Evolutionary conservation across 169 alveolate species (phyloP).

Genomic region (Toxoplasma gondii): DNA sequence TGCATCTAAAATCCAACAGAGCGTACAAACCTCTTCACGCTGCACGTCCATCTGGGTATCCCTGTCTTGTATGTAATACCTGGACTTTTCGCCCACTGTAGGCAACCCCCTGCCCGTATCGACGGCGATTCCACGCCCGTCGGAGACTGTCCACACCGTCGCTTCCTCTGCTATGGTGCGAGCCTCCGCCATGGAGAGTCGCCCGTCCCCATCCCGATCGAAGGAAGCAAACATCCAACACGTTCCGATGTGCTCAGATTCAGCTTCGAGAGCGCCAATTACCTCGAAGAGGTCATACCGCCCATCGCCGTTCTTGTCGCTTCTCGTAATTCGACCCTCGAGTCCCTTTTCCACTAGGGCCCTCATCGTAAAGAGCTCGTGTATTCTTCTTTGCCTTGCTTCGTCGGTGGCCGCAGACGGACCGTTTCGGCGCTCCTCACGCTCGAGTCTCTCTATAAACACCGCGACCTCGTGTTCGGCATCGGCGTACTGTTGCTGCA

Average conservation of each 20-base stretch:
- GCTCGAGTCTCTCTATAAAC: not conserved
- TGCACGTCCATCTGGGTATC: not conserved
- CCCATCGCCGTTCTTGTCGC: not conserved
- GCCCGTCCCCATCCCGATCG: not conserved
- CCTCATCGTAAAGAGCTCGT: not conserved
- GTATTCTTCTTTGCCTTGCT: not conserved
- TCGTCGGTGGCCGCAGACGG: not conserved
- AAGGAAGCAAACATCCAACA: not conserved
- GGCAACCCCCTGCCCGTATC: not conserved
- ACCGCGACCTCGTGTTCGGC: not conserved
- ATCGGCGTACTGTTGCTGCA: not conserved
- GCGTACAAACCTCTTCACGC: not conserved
- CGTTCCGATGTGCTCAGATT: not conserved
- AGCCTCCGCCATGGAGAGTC: not conserved
- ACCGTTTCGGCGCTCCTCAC: not conserved
- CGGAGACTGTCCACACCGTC: not conserved
- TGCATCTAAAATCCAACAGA: constrained; percentile 10
- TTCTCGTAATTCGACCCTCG: not conserved
- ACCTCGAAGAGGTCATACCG: not conserved
- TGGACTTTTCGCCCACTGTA: not conserved
- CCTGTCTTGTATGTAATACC: not conserved
- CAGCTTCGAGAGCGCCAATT: not conserved
- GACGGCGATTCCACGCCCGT: not conserved
- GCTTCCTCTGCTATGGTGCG: not conserved
- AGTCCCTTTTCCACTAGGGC: not conserved